These are phyloP conservation scores for Hortiboletus rubellus DNA, from an alignment of 1,284 basidiomycete species.

Conservation along the genomic window DNA sequence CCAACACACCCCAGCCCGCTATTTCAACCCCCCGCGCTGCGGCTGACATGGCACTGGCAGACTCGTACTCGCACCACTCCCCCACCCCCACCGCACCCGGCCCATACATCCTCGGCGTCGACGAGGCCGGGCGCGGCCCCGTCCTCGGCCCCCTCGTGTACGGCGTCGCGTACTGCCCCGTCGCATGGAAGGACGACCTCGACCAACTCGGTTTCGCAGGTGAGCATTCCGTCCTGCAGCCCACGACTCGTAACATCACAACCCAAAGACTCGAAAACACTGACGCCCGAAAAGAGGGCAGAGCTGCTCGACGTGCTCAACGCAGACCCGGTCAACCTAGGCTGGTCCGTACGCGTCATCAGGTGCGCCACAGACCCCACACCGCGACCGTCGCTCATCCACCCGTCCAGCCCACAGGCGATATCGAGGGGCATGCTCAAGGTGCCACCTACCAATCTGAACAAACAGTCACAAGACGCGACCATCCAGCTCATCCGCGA, in stretches of 20 bases:
- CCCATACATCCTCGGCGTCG: conserved; percentile 90
- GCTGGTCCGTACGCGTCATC: conserved; percentile 83
- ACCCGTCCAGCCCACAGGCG: conserved; percentile 71
- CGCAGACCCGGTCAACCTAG: conserved; percentile 67
- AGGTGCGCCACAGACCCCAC: conserved; percentile 43
- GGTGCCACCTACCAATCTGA: conserved; percentile 83
- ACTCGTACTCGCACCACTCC: conserved; percentile 86
- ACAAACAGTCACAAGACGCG: conserved; percentile 90
- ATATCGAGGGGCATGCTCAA: conserved; percentile 93
- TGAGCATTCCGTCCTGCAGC: conserved; percentile 26
- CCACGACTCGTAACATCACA: background rate
- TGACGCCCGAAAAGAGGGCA: conserved; percentile 75
- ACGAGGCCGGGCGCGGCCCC: conserved; percentile 95
- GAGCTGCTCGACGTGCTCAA: conserved; percentile 60
- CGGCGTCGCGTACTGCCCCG: conserved; percentile 90
- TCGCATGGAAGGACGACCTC: conserved; percentile 72
- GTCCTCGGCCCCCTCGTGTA: conserved; percentile 95
- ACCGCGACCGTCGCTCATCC: conserved; percentile 6
- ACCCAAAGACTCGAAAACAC: conserved; percentile 82
- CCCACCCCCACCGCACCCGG: conserved; percentile 61
- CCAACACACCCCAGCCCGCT: background rate
- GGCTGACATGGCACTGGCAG: conserved; percentile 31
- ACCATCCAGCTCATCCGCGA: conserved; percentile 87
- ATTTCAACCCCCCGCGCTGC: conserved; percentile 18
- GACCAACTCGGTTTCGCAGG: conserved; percentile 89